phyloP scores from a whole-genome alignment of 1,284 basidiomycete species.

The Irpex lacteus region DNA sequence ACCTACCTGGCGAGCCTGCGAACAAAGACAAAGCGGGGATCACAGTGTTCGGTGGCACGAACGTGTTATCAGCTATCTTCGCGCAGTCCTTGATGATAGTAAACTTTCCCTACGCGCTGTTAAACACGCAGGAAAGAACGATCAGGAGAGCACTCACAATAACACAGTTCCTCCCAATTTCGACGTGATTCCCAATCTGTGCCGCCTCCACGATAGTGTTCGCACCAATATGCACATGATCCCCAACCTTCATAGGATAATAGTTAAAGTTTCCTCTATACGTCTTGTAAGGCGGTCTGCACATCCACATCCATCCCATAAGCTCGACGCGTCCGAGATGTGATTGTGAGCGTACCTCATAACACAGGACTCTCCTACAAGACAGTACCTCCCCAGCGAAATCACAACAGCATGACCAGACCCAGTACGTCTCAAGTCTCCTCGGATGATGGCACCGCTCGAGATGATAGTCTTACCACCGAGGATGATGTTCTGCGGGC shows the following conservation, averaged over 20 bases:
- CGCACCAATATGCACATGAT: slow-evolving; percentile 91
- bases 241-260: slow-evolving; percentile 96
- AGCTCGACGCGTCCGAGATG: neutral
- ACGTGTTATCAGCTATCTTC: slow-evolving; percentile 82
- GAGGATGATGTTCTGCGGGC: slow-evolving; percentile 95
- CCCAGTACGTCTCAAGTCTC: slow-evolving; percentile 82
- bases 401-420: slow-evolving; percentile 92
- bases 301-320: neutral
- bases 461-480: slow-evolving; percentile 98
- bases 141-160: slow-evolving; percentile 57
- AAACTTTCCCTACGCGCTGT: slow-evolving; percentile 79
- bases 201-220: slow-evolving; percentile 91
- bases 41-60: slow-evolving; percentile 91
- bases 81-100: slow-evolving; percentile 96
- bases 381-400: slow-evolving; percentile 88
- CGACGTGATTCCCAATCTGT: slow-evolving; percentile 89
- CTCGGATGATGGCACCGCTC: slow-evolving; percentile 83
- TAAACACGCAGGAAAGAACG: neutral
- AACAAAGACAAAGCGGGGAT: slow-evolving; percentile 88
- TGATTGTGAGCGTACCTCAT: slow-evolving; percentile 60
- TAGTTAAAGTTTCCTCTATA: slow-evolving; percentile 94
- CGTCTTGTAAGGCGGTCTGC: slow-evolving; percentile 83
- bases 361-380: slow-evolving; percentile 86
- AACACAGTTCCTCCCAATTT: slow-evolving; percentile 94
- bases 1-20: slow-evolving; percentile 83